Evolutionary conservation across 768 basidiomycete genomes (phyloP).

Genomic region (Rhodosporidiobolus sp.): DNA sequence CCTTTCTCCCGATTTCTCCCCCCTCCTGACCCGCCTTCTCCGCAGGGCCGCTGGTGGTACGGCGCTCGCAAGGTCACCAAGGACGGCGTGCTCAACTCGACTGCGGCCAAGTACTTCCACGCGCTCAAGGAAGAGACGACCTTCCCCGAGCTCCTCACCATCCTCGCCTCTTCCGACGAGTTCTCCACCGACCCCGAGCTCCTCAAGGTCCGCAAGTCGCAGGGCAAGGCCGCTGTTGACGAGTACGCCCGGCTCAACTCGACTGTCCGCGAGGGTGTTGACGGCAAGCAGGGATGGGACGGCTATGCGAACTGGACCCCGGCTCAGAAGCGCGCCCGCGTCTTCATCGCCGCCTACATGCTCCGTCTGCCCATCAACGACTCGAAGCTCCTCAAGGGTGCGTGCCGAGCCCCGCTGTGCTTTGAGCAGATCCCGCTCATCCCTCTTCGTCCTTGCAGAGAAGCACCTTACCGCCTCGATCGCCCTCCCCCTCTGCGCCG

Average conservation of each 20-base stretch:
- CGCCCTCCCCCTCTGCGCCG: slow-evolving; percentile 47
- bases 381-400: slow-evolving; percentile 60
- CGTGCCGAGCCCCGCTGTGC: slow-evolving; percentile 41
- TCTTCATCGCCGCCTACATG: slow-evolving; percentile 80
- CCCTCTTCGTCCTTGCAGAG: slow-evolving; percentile 12
- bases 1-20: not conserved
- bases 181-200: slow-evolving; percentile 48
- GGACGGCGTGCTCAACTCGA: slow-evolving; percentile 76
- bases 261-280: slow-evolving; percentile 47
- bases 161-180: slow-evolving; percentile 57
- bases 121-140: slow-evolving; percentile 72
- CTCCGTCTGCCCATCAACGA: slow-evolving; percentile 62
- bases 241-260: slow-evolving; percentile 47
- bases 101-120: slow-evolving; percentile 86
- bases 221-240: slow-evolving; percentile 50
- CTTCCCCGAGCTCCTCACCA: slow-evolving; percentile 67
- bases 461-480: slow-evolving; percentile 38
- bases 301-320: slow-evolving; percentile 47
- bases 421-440: not conserved
- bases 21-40: no score
- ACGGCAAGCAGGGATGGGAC: slow-evolving; percentile 36
- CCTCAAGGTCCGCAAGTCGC: slow-evolving; percentile 56
- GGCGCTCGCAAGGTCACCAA: slow-evolving; percentile 83
- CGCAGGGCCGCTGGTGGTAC: slow-evolving; percentile 93
- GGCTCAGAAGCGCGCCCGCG: slow-evolving; percentile 55